Percentiles rank a stretch among this genome's conserved stretches.
Conservation (phyloP, 352 stramenopile genomes). For the Phytophthora multivora region DNA sequence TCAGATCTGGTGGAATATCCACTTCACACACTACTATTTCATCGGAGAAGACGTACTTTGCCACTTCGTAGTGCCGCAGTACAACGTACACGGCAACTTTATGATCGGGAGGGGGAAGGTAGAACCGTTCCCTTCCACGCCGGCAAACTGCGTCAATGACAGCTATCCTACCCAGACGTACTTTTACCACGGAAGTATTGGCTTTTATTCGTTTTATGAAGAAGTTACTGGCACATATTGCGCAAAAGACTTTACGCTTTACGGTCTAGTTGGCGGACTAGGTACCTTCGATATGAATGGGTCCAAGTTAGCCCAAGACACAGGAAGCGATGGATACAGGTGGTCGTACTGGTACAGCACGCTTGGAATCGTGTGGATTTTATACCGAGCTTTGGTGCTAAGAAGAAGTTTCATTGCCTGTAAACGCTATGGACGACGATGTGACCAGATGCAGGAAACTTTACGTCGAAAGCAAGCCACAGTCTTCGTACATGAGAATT, state of each 20-base stretch:
- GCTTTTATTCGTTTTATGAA: conserved; percentile 23
- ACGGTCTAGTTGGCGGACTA: conserved; percentile 5
- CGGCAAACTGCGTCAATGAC: not conserved
- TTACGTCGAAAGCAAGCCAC: conserved; percentile 8
- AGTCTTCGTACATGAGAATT: conserved; percentile 21
- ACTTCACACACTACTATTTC: conserved; percentile 15
- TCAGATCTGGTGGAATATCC: conserved; percentile 31
- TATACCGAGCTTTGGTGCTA: conserved; percentile 13
- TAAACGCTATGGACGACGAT: conserved; percentile 12
- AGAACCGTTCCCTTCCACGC: not conserved
- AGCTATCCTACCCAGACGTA: conserved; percentile 14
- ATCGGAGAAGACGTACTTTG: not conserved
- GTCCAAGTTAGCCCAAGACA: conserved; percentile 7
- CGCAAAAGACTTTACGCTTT: conserved; percentile 8
- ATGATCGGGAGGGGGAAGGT: not conserved
- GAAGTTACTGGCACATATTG: conserved; percentile 21
- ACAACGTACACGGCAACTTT: conserved; percentile 20
- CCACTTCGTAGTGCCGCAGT: conserved; percentile 17
- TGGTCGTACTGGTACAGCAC: conserved; percentile 15
- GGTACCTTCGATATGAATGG: conserved; percentile 27
- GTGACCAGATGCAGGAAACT: conserved; percentile 10
- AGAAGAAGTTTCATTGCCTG: conserved; percentile 16
- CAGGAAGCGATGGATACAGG: conserved; percentile 10
- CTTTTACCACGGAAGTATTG: conserved; percentile 25
- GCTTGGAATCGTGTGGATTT: conserved; percentile 9